Evolutionary conservation across 2,329 filamentous ascomycete genomes (phyloP).

Genomic region (Myriosclerotinia scirpicola): DNA sequence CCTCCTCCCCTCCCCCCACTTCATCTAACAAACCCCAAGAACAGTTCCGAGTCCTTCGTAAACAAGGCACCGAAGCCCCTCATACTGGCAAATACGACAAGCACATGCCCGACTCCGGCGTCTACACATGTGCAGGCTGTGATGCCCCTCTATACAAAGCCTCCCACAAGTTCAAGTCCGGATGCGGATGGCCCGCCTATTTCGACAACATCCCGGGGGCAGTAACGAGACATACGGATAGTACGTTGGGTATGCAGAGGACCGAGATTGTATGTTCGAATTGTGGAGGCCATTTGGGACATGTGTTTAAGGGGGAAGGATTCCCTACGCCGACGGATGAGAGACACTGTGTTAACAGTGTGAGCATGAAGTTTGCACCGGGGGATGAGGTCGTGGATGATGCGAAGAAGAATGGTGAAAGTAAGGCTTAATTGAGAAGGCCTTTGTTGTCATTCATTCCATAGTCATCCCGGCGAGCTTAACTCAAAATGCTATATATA

Average conservation of each 20-base stretch:
- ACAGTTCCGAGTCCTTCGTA: constrained; percentile 89
- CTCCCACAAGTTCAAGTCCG: constrained; percentile 90
- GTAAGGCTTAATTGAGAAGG: constrained; percentile 14
- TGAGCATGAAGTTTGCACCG: constrained; percentile 79
- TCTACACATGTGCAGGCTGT: constrained; percentile 88
- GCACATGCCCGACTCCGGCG: constrained; percentile 71
- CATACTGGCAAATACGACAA: constrained; percentile 83
- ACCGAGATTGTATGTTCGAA: constrained; percentile 95
- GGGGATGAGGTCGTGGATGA: constrained; percentile 57
- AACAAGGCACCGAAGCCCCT: constrained; percentile 87
- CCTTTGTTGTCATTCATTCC: no score
- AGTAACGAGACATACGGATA: constrained; percentile 78
- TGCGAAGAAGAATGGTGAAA: constrained; percentile 42
- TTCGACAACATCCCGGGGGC: constrained; percentile 93
- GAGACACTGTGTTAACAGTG: constrained; percentile 93
- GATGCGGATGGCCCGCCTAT: constrained; percentile 97
- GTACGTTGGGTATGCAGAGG: constrained; percentile 74
- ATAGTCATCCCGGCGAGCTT: no score
- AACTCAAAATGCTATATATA: neutral
- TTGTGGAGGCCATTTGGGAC: constrained; percentile 88
- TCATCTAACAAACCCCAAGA: constrained; percentile 55
- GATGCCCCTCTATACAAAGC: constrained; percentile 87
- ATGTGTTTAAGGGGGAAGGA: constrained; percentile 90
- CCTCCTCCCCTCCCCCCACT: neutral
- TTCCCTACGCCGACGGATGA: constrained; percentile 87